Base-by-base conservation (phyloP, 2,329 filamentous ascomycete species). In the Emmonsiellopsis sp. region DNA sequence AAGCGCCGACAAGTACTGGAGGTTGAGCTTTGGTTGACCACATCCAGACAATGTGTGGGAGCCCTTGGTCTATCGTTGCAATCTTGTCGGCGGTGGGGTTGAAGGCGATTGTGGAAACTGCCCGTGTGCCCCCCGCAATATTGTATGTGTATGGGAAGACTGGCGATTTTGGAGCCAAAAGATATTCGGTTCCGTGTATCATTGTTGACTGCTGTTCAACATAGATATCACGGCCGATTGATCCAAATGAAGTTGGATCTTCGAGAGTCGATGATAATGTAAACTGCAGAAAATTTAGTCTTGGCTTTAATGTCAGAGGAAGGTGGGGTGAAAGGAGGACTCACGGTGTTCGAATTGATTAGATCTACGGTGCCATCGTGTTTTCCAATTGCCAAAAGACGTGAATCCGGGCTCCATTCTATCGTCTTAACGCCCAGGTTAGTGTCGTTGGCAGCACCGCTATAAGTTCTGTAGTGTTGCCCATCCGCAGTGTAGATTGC, bases 401-500 rank as follows among this genome's bases (percentile, higher is more conserved):
- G 67, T 21, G 72, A 72, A n/a, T 69, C 64, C 14, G 77, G 72
- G 33, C 73, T 69, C 78, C 78, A 81, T 67, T 79, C 76, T 40
- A 81, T 68, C 5, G 68, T 71, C 61, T 72, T 77, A 34, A 80
- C 71, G 0, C 78, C 78, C 17, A 80, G 60, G 36, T 77, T 76
- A 54, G 71, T 64, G 21, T 61, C 63, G 46, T 68, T 67, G 3
- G 69, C 61, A 10, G 21, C 68, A 68, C 74, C 73, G 3, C 68
- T 68, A 56, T 78, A 79, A 0, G 74, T 77, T 52, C 78, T 74
- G 64, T 78, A 84, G 3, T 77, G 68, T 57, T 83, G 74, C 1
- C 80, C 81, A 59, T 83, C 79, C 2, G 80, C 77, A 1, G 81
- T 83, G 59, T 78, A 81, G 42, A 84, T 72, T 52, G 76, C 65